Percentiles rank a stretch among this genome's conserved stretches.
Evolutionary conservation across 495 filamentous ascomycete genomes (phyloP).

Genomic region (Penicillium odoratum): DNA sequence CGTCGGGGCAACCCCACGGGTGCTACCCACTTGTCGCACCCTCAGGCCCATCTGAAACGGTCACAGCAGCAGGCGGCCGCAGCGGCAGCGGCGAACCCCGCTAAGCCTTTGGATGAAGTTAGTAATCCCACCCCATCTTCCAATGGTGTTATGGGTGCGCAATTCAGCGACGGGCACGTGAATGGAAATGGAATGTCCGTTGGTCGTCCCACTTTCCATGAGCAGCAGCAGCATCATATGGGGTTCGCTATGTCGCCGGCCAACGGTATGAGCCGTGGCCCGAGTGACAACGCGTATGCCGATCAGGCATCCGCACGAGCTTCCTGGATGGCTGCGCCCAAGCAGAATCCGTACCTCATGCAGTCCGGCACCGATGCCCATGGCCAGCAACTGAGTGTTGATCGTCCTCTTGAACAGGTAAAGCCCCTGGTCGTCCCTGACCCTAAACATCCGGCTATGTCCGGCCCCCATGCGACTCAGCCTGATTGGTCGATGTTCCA

Average conservation of each 20-base stretch:
- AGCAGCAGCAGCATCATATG: slow-evolving; percentile 42
- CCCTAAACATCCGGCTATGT: slow-evolving; percentile 46
- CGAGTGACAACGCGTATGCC: slow-evolving; percentile 40
- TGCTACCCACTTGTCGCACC: slow-evolving; percentile 86
- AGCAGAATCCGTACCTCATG: slow-evolving; percentile 51
- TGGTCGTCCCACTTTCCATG: slow-evolving; percentile 40
- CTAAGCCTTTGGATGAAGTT: slow-evolving; percentile 51
- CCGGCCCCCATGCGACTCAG: slow-evolving; percentile 42
- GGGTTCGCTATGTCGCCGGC: slow-evolving; percentile 48
- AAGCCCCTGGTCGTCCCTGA: slow-evolving; percentile 47
- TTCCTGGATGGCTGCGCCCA: slow-evolving; percentile 49
- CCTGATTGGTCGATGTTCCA: slow-evolving; percentile 75
- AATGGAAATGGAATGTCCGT: slow-evolving; percentile 46
- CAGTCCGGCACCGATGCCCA: slow-evolving; percentile 43
- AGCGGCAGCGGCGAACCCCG: slow-evolving; percentile 57
- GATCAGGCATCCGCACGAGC: slow-evolving; percentile 41
- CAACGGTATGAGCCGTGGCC: slow-evolving; percentile 49
- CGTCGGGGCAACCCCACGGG: slow-evolving; percentile 92
- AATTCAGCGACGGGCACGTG: slow-evolving; percentile 46
- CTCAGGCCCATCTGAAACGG: slow-evolving; percentile 84
- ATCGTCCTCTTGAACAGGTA: slow-evolving; percentile 52
- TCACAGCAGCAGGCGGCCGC: slow-evolving; percentile 49
- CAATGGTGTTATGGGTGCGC: slow-evolving; percentile 46
- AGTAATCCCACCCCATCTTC: slow-evolving; percentile 45
- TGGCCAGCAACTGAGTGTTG: slow-evolving; percentile 49